Conservation (phyloP, 306 rosid genomes). For the Herpetospermum pedunculosum region DNA sequence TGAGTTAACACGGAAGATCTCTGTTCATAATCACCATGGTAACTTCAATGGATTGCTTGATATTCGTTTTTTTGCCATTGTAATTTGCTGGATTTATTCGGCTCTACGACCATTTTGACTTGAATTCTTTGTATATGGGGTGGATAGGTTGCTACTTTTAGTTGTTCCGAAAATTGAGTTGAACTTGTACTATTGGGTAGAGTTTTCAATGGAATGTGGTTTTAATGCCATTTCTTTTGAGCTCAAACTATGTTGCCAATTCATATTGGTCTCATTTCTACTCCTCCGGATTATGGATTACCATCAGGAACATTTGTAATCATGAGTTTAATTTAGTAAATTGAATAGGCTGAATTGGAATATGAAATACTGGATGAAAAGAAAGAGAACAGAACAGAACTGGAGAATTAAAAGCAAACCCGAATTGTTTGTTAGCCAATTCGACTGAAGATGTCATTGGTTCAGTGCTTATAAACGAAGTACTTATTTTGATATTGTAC, state of each 20-base stretch:
- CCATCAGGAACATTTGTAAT: neutral
- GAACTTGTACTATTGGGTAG: neutral
- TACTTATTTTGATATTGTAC: neutral
- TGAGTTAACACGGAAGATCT: slow-evolving; percentile 69
- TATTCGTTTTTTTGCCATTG: neutral
- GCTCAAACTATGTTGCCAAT: neutral
- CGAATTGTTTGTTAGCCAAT: neutral
- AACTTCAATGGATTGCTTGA: slow-evolving; percentile 10
- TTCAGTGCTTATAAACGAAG: neutral
- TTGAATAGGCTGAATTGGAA: neutral
- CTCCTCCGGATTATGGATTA: neutral
- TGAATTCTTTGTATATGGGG: neutral
- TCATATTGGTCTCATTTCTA: neutral
- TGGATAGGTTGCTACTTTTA: neutral
- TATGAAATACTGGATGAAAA: neutral
- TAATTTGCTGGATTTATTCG: slow-evolving; percentile 28
- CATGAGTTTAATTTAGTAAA: neutral
- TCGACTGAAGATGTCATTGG: neutral
- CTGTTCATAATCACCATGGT: slow-evolving; percentile 75
- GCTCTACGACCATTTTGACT: slow-evolving; percentile 16
- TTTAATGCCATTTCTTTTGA: neutral
- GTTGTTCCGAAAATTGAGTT: neutral
- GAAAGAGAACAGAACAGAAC: neutral
- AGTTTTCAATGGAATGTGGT: neutral
- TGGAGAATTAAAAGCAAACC: neutral